Evolutionary conservation across 78 protist species (phyloP).

Genomic region (Pigoraptor vietnamica): DNA sequence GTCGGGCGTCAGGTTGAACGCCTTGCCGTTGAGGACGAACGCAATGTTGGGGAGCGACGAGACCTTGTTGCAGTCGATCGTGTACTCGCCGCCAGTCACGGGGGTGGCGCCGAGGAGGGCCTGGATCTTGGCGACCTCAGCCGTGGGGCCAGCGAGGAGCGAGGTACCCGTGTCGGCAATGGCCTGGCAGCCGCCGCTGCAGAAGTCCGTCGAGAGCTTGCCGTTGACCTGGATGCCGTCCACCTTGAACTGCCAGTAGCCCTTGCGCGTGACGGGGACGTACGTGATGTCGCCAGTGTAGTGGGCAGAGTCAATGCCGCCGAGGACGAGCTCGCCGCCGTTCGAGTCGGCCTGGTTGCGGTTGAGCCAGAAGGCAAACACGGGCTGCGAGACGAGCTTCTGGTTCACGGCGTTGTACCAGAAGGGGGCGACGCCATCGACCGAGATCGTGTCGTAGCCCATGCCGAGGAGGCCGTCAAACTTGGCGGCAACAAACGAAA

Average conservation of each 20-base stretch:
- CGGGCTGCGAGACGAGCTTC: conserved; percentile 35
- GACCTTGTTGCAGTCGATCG: conserved; percentile 57
- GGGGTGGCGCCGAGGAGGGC: conserved; percentile 36
- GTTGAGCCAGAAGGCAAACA: conserved; percentile 84
- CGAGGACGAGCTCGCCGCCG: conserved; percentile 86
- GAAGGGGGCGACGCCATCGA: conserved; percentile 74
- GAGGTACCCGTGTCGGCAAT: conserved; percentile 95
- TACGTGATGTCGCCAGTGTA: conserved; percentile 48
- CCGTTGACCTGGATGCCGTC: background rate
- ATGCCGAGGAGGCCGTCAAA: conserved; percentile 87
- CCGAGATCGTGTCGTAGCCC: conserved; percentile 84
- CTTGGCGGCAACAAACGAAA: conserved; percentile 82
- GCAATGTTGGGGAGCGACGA: conserved; percentile 60
- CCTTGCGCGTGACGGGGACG: conserved; percentile 45
- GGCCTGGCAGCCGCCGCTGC: conserved; percentile 64
- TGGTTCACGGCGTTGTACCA: conserved; percentile 72
- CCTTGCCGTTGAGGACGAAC: conserved; percentile 62
- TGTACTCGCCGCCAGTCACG: background rate
- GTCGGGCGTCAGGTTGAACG: conserved; percentile 53
- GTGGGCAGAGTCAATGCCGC: conserved; percentile 70
- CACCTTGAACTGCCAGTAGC: conserved; percentile 63
- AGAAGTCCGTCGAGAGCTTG: conserved; percentile 5
- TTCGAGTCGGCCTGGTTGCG: conserved; percentile 28
- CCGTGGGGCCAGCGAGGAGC: conserved; percentile 86
- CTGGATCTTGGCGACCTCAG: conserved; percentile 19